Evolutionary conservation across 768 basidiomycete genomes (phyloP).

Genomic region (Suillus subalutaceus): DNA sequence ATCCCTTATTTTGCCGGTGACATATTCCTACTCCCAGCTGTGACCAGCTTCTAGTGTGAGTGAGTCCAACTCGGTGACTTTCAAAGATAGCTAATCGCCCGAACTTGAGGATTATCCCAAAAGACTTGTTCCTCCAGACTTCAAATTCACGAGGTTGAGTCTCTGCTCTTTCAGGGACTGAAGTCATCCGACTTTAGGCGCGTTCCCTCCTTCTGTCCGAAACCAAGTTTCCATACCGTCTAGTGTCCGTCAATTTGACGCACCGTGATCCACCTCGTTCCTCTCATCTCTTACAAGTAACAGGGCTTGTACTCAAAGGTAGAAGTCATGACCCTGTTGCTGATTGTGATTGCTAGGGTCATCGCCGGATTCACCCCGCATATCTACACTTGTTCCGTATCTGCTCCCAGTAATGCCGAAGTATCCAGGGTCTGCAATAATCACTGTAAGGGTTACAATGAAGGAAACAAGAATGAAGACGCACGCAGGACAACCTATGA

Average conservation of each 20-base stretch:
- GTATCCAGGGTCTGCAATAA: slow-evolving; percentile 38
- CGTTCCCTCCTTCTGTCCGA: too few relatives aligned
- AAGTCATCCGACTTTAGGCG: too few relatives aligned
- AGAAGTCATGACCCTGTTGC: not conserved
- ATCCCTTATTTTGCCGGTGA: too few relatives aligned
- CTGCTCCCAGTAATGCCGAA: slow-evolving; percentile 49
- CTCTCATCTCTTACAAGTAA: not conserved
- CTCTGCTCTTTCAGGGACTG: too few relatives aligned
- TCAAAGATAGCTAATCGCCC: too few relatives aligned
- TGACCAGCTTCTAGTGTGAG: too few relatives aligned
- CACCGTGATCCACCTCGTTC: not conserved
- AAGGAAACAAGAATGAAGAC: slow-evolving; percentile 8
- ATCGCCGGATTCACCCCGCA: slow-evolving; percentile 22
- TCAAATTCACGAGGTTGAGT: too few relatives aligned
- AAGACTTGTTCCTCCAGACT: too few relatives aligned
- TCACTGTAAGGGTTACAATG: not conserved
- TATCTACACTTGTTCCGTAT: slow-evolving; percentile 53
- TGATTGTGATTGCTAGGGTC: not conserved
- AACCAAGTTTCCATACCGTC: too few relatives aligned
- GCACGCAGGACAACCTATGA: slow-evolving; percentile 58
- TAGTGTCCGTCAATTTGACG: not conserved
- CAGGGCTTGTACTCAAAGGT: not conserved
- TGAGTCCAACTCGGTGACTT: too few relatives aligned
- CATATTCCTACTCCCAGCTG: too few relatives aligned
- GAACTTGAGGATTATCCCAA: too few relatives aligned